Conservation (phyloP, 768 basidiomycete species). For the Phaeotremella skinneri region DNA sequence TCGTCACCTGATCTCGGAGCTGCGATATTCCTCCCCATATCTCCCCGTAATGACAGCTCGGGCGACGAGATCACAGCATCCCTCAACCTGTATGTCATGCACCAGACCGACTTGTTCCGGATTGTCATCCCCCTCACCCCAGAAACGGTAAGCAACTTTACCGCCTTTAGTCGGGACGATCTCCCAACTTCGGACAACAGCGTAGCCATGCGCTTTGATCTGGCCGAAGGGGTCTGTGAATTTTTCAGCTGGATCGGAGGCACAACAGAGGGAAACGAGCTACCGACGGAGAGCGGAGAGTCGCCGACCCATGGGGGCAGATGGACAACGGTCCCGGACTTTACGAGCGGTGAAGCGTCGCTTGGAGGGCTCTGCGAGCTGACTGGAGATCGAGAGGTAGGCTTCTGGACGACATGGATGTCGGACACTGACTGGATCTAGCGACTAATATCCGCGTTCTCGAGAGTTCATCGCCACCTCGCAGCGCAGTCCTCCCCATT, state of each 20-base stretch:
- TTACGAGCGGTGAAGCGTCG: constrained; percentile 30
- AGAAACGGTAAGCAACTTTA: not conserved
- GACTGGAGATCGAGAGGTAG: constrained; percentile 34
- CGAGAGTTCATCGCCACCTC: constrained; percentile 19
- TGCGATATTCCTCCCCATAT: constrained; percentile 17
- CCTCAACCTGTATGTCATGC: constrained; percentile 31
- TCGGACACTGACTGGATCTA: not conserved
- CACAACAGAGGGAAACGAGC: not conserved
- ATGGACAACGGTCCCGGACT: constrained; percentile 32
- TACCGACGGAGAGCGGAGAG: not conserved
- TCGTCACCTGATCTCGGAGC: constrained; percentile 32
- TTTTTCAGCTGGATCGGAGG: constrained; percentile 26
- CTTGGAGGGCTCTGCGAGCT: constrained; percentile 34
- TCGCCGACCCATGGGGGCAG: not conserved
- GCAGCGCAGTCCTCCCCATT: not conserved
- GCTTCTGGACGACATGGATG: not conserved
- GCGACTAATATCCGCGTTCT: constrained; percentile 29
- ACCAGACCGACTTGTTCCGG: constrained; percentile 28
- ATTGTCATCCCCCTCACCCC: constrained; percentile 27
- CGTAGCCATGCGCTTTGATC: constrained; percentile 30
- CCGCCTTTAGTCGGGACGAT: constrained; percentile 14
- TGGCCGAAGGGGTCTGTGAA: constrained; percentile 9
- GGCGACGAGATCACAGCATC: not conserved
- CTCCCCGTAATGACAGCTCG: not conserved
- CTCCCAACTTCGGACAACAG: constrained; percentile 16